These are phyloP conservation scores for Scheffersomyces quercinus DNA, from an alignment of 1,139 yeast species.

Conservation along the genomic window DNA sequence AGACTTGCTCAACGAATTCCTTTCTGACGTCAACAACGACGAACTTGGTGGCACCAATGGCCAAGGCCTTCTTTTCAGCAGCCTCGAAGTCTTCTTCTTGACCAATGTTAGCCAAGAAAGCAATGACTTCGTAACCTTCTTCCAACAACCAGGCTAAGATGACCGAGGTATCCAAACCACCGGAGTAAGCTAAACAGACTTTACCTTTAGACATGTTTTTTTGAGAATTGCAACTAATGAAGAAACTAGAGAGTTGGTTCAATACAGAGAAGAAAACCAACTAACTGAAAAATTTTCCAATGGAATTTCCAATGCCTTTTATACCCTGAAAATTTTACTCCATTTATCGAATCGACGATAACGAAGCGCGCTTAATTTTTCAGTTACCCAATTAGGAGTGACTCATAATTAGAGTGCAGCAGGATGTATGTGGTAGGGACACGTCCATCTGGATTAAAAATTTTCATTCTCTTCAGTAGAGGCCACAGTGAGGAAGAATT, in stretches of 20 bases:
- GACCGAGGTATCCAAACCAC: constrained; percentile 97
- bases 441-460: neutral
- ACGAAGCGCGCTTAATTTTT: constrained; percentile 39
- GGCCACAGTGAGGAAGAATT: too few relatives aligned
- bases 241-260: constrained; percentile 1
- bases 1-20: constrained; percentile 88
- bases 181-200: constrained; percentile 98
- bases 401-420: constrained; percentile 20
- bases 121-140: constrained; percentile 96
- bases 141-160: constrained; percentile 97
- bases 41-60: constrained; percentile 95
- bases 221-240: constrained; percentile 3
- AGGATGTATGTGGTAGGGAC: neutral
- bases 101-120: constrained; percentile 96
- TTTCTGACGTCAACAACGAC: constrained; percentile 93
- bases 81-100: constrained; percentile 99
- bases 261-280: constrained; percentile 6
- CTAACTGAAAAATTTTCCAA: constrained; percentile 18
- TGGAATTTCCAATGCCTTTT: constrained; percentile 18
- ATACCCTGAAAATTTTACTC: constrained; percentile 17
- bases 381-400: constrained; percentile 40
- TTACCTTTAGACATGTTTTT: constrained; percentile 86
- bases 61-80: constrained; percentile 93
- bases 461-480: neutral
- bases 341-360: constrained; percentile 19